Base-by-base conservation (phyloP, 1,139 yeast genomes). In the Ogataea hybrid region DNA sequence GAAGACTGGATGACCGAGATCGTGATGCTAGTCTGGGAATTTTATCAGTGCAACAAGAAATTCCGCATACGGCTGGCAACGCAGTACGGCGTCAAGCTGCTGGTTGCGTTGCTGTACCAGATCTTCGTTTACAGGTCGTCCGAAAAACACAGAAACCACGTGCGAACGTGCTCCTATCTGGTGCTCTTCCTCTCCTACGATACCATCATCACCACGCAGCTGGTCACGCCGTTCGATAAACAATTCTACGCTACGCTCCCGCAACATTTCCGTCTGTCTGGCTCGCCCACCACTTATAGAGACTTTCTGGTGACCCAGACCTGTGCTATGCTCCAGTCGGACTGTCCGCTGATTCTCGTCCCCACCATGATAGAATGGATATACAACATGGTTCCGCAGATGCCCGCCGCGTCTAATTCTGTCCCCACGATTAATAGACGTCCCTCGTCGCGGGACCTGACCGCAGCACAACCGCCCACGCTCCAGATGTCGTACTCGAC, bases 1-100 rank as follows among this genome's bases (percentile, higher is more conserved):
- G 70, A 81, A 0, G 53, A 71, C 2, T 73, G 84, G 79, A 61
- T 77, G 3, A 60, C 66, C 3, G 92, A 85, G 53, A 59, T 77
- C 17, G 59, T 79, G 4, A 72, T 84, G 62, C 59, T 90, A 7
- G 57, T 84, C 16, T 86, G 95, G 87, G 96, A 86, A 56, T 63
- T 88, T 39, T 65, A 79, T 29, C 94, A 86, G 58, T 81, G 89
- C 52, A 90, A 90, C 62, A 68, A 67, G 43, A 57, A 58, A 25
- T 79, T 81, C 52, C 72, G 73, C 48, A 57, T 65, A 7, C 65
- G 75, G 42, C 65, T 84, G 25, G 69, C 75, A 2, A 42, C 39
- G 17, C 69, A 71, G 35, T 71, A 70, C 47, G 73, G 79, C 7
- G 69, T 74, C 25, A 86, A 83, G 50, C 62, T 84, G 28, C 62